Evolutionary conservation across 73 alveolate species (phyloP).

Genomic region (Symbiodinium pilosum): DNA sequence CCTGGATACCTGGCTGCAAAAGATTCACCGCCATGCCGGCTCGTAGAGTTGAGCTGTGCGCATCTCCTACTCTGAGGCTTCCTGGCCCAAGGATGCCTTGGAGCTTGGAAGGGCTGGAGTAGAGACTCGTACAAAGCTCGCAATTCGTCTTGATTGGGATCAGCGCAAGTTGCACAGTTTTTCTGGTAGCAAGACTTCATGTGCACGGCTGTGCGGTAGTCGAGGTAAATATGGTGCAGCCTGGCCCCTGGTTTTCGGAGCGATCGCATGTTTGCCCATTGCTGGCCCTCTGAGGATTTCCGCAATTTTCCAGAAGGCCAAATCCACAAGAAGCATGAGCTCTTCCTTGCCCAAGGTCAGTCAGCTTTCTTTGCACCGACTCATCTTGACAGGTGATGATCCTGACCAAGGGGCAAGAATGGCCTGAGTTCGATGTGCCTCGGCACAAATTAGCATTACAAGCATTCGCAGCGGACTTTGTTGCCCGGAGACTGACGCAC

Average conservation of each 20-base stretch:
- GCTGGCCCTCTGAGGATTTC: constrained; percentile 25
- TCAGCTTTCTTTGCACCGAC: too few species aligned
- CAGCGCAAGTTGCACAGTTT: too few species aligned
- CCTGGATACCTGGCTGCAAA: background rate
- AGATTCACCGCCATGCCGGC: background rate
- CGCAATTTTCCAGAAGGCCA: constrained; percentile 77
- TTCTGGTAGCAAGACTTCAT: too few species aligned
- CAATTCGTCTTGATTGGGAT: too few species aligned
- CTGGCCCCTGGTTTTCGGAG: background rate
- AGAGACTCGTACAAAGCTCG: constrained; percentile 42
- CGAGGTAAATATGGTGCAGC: constrained; percentile 85
- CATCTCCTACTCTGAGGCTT: background rate
- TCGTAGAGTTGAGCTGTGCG: too few species aligned
- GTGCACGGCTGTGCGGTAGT: too few species aligned
- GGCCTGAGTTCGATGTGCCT: constrained; percentile 89
- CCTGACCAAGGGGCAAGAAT: constrained; percentile 62
- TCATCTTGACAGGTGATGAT: constrained; percentile 46
- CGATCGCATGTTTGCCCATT: too few species aligned
- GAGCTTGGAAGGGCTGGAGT: constrained; percentile 45
- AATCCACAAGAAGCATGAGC: too few species aligned
- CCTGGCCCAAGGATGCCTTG: constrained; percentile 49
- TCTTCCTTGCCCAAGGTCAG: background rate
- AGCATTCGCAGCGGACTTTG: too few species aligned
- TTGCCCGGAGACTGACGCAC: too few species aligned
- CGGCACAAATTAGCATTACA: too few species aligned